Base-by-base conservation (phyloP, 1,284 basidiomycete species). In the Chalciporus sp. region DNA sequence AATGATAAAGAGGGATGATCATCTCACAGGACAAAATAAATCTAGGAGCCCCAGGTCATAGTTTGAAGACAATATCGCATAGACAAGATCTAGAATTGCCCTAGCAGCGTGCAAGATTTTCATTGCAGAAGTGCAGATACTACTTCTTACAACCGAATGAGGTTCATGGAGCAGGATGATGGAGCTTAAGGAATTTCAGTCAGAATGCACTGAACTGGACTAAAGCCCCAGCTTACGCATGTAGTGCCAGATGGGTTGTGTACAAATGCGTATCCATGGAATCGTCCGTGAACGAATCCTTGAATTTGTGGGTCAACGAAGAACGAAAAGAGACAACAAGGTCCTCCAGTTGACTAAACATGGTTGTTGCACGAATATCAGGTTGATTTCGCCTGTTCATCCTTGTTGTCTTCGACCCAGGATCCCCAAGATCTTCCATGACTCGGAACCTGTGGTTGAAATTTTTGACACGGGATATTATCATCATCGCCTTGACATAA, bases 81-180 rank as follows among this genome's bases (percentile, higher is more conserved):
- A 86, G 27, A 89, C 78, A n/a, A 87, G 71, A 60, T 90, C 83
- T 40, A 90, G 72, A 35, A 88, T 83, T 0, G 79, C 77, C 42
- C 86, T 78, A 7, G 87, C 79, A 27, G 87, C 83, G 1, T 77
- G 78, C 4, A 90, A 69, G 35, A 88, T 83, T 63, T 82, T 86
- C 58, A 83, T 75, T 12, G 84, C 82, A 42, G 87, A 89, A 40
- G 82, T 74, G 62, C 88, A 89, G 23, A 78, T 79, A n/a, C 75
- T 73, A 45, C 69, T 71, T 31, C 76, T 73, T 45, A 86, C 74
- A 55, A 83, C 78, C 14, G 87, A 85, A 63, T 90, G 86, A 1
- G 87, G 85, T 58, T 90, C 88, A 59, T 90, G 88, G 31, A 90
- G 71, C 16, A 87, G 70, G 51, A 90, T 85, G 7, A 70, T 77